phyloP scores from a whole-genome alignment of 164 flowering plant species.

The Vitis riparia region DNA sequence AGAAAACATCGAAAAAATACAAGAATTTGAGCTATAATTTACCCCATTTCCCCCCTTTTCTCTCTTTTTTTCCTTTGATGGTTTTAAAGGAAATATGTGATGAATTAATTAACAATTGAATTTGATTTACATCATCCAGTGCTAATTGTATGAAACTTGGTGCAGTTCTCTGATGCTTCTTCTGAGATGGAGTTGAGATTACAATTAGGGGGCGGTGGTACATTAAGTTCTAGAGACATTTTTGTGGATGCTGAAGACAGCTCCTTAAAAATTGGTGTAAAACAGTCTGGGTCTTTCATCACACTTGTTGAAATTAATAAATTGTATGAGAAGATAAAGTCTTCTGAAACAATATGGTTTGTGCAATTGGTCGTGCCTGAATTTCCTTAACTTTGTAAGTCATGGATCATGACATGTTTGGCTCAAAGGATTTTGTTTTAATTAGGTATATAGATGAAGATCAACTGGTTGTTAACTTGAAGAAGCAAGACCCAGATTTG shows the following conservation, averaged over 20 bases:
- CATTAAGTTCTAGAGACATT: constrained; percentile 51
- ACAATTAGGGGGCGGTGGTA: constrained; percentile 35
- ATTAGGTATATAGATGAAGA: constrained; percentile 91
- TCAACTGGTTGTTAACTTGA: constrained; percentile 80
- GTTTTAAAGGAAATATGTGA: too few species aligned
- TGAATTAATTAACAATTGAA: background rate
- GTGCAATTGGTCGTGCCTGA: constrained; percentile 16
- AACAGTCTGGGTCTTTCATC: constrained; percentile 35
- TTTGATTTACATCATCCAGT: background rate
- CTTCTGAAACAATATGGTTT: constrained; percentile 95
- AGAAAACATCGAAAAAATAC: background rate
- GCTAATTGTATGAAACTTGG: background rate
- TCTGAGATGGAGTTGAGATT: constrained; percentile 84
- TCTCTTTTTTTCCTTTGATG: too few species aligned
- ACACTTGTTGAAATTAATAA: constrained; percentile 64
- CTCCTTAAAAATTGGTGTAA: constrained; percentile 52
- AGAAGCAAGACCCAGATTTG: constrained; percentile 78
- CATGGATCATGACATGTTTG: background rate
- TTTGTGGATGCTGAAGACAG: constrained; percentile 63
- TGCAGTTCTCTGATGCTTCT: constrained; percentile 81
- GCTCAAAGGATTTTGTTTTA: constrained; percentile 6
- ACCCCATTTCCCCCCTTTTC: too few species aligned
- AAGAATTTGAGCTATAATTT: too few species aligned
- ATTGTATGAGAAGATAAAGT: constrained; percentile 85
- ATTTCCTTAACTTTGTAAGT: background rate